Evolutionary conservation across 1,139 yeast species (phyloP).

Genomic region (Geotrichum bryndzae): DNA sequence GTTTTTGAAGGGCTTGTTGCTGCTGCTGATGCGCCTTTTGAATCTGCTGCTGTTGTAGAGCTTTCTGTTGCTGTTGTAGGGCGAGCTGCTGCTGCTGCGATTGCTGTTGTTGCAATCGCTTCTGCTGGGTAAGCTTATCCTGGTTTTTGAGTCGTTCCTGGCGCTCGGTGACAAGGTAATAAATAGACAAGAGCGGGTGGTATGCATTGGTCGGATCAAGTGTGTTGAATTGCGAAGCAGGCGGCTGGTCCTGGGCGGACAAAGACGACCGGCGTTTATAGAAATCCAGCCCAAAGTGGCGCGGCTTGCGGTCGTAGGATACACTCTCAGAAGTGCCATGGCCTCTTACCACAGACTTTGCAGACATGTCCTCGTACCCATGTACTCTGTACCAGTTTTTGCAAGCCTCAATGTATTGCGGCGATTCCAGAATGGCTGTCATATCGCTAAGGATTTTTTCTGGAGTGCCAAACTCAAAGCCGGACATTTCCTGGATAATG

Average conservation of each 20-base stretch:
- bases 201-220: conserved; percentile 85
- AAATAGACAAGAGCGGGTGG: conserved; percentile 84
- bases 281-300: conserved; percentile 27
- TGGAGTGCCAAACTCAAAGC: conserved; percentile 69
- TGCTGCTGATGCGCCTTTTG: conserved; percentile 21
- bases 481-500: conserved; percentile 69
- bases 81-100: conserved; percentile 16
- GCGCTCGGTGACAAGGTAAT: conserved; percentile 76
- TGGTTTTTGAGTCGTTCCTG: conserved; percentile 45
- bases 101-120: conserved; percentile 16
- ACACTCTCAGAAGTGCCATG: background rate
- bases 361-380: conserved; percentile 18
- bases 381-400: conserved; percentile 53
- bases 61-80: conserved; percentile 4
- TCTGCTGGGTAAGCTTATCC: conserved; percentile 21
- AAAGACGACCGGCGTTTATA: conserved; percentile 20
- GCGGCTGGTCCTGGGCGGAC: conserved; percentile 1
- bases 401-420: conserved; percentile 60
- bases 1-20: conserved; percentile 4
- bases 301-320: conserved; percentile 11
- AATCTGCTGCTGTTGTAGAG: conserved; percentile 17
- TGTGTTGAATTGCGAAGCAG: background rate
- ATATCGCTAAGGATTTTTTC: conserved; percentile 57
- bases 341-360: conserved; percentile 1
- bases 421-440: conserved; percentile 54